These are phyloP conservation scores for Carpinus viminea DNA, from an alignment of 306 rosid species.

Conservation along the genomic window DNA sequence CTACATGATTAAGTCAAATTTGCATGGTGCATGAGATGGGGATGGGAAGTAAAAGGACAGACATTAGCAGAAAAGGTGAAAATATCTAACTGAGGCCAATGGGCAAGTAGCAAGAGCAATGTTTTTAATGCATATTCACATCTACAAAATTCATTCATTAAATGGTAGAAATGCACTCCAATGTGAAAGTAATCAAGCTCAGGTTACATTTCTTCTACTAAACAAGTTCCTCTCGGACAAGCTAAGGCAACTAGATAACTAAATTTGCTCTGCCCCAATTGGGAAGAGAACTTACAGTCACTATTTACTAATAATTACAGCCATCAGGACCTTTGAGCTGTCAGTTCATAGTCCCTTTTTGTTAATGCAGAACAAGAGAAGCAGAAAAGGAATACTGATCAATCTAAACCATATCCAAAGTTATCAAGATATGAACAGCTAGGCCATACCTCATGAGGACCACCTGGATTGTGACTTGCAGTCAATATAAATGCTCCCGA, in stretches of 20 bases:
- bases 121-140: neutral
- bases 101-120: neutral
- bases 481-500: conserved; percentile 97
- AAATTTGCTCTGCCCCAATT: neutral
- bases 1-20: neutral
- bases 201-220: neutral
- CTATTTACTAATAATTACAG: neutral
- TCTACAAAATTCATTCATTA: neutral
- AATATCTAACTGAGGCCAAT: neutral
- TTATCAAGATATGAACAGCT: neutral
- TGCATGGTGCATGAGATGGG: neutral
- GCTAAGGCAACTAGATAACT: neutral
- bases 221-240: neutral
- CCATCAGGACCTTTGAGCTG: neutral
- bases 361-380: conserved; percentile 3
- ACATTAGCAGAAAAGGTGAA: neutral
- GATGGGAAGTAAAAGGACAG: neutral
- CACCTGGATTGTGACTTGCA: conserved; percentile 99
- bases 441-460: conserved; percentile 76
- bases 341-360: neutral
- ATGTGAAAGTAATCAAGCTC: neutral
- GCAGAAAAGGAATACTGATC: neutral
- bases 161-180: neutral
- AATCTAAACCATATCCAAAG: neutral
- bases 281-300: neutral